Conservation (phyloP, 1,139 yeast genomes). For the Saccharomyces hybrid region DNA sequence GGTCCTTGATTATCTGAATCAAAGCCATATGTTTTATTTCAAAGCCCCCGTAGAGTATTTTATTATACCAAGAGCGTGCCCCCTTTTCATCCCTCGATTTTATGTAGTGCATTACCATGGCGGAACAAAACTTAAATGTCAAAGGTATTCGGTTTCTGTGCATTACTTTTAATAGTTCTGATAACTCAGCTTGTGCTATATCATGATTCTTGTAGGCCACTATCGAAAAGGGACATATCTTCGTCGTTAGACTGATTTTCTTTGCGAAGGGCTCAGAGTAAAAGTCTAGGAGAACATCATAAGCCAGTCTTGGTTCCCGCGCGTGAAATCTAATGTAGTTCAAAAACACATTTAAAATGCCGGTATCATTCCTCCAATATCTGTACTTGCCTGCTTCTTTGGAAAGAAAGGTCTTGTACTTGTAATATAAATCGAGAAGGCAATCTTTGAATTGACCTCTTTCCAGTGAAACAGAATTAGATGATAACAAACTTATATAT, state of each 20-base stretch:
- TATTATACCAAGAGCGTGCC: constrained; percentile 28
- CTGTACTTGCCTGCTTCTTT: constrained; percentile 1
- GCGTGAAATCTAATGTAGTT: constrained; percentile 15
- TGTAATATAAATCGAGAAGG: constrained; percentile 17
- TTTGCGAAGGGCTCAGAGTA: constrained; percentile 11
- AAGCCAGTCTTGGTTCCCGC: constrained; percentile 21
- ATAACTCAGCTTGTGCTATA: constrained; percentile 16
- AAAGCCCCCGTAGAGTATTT: constrained; percentile 18
- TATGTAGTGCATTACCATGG: constrained; percentile 21
- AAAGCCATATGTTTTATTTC: constrained; percentile 17
- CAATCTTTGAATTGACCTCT: constrained; percentile 13
- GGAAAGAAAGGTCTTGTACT: constrained; percentile 13
- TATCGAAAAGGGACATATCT: constrained; percentile 23
- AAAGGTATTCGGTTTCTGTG: constrained; percentile 16
- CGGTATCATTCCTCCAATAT: constrained; percentile 16
- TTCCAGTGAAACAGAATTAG: constrained; percentile 9
- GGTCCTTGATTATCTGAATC: constrained; percentile 13
- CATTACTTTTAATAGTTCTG: constrained; percentile 19
- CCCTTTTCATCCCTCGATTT: constrained; percentile 13
- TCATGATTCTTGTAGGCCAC: constrained; percentile 19
- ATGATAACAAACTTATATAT: constrained; percentile 16
- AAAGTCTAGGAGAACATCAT: constrained; percentile 20
- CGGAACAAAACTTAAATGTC: constrained; percentile 22
- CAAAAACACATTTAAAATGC: constrained; percentile 20
- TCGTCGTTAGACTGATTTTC: constrained; percentile 9